Conservation (phyloP, 306 rosid species). For the Herpetospermum pedunculosum region DNA sequence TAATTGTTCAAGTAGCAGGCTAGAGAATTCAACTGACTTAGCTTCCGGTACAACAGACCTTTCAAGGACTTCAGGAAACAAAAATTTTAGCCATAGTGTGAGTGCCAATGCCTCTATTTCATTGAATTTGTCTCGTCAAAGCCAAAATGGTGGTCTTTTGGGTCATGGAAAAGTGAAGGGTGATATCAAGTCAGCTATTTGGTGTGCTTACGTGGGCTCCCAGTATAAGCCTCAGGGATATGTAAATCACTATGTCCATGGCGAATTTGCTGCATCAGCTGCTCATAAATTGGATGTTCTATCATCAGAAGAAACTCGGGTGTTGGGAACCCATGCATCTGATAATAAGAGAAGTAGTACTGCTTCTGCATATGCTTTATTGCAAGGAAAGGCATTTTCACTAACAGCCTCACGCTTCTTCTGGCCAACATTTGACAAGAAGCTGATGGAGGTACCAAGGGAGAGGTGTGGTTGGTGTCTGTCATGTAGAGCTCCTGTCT, state of each 20-base stretch:
- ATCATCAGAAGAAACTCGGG: constrained; percentile 68
- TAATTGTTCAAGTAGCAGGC: constrained; percentile 30
- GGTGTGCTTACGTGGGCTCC: constrained; percentile 43
- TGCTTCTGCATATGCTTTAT: constrained; percentile 33
- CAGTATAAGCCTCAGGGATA: constrained; percentile 57
- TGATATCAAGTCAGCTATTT: constrained; percentile 17
- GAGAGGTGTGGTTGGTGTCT: constrained; percentile 99
- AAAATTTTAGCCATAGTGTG: constrained; percentile 17
- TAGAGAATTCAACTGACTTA: constrained; percentile 15
- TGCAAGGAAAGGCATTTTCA: constrained; percentile 89
- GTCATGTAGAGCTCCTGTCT: constrained; percentile 64
- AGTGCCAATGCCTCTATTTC: constrained; percentile 21
- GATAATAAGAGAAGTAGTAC: constrained; percentile 52
- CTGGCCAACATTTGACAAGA: constrained; percentile 91
- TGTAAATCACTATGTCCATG: constrained; percentile 72
- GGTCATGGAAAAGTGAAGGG: constrained; percentile 28
- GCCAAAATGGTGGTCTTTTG: constrained; percentile 24
- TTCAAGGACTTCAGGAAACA: constrained; percentile 22
- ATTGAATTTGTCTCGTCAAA: constrained; percentile 29
- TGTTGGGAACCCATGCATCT: constrained; percentile 36
- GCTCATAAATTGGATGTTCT: constrained; percentile 57
- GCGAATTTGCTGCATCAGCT: constrained; percentile 95
- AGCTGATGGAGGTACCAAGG: constrained; percentile 91
- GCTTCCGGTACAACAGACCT: constrained; percentile 18
- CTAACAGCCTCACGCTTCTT: constrained; percentile 74